Conservation (phyloP, 164 flowering plant species). For the Vitis labrusca region DNA sequence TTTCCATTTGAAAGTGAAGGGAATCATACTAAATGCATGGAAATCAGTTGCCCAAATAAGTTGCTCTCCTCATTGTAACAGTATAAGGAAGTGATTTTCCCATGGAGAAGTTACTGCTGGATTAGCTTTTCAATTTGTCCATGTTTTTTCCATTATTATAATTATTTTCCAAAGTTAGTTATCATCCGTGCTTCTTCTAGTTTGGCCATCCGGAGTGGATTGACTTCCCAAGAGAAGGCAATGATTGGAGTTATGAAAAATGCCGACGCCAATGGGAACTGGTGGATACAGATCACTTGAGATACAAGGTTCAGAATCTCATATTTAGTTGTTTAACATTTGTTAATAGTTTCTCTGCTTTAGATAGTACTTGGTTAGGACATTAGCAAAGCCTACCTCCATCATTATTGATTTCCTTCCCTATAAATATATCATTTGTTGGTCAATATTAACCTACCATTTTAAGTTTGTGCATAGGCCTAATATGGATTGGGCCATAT, state of each 20-base stretch:
- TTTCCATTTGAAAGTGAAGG: not conserved
- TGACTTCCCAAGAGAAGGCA: constrained; percentile 98
- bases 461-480: not conserved
- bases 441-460: not conserved
- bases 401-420: too few relatives aligned
- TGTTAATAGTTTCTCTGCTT: not conserved
- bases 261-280: constrained; percentile 93
- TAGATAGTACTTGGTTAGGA: not conserved
- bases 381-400: constrained; percentile 1
- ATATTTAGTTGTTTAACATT: not conserved
- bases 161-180: constrained; percentile 5
- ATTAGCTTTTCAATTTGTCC: not conserved
- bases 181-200: constrained; percentile 36
- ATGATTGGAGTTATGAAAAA: constrained; percentile 88
- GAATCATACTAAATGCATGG: not conserved
- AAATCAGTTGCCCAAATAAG: not conserved
- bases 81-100: not conserved
- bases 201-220: constrained; percentile 99
- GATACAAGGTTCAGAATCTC: constrained; percentile 71
- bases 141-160: not conserved
- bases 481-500: not conserved
- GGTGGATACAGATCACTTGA: constrained; percentile 77
- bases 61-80: not conserved
- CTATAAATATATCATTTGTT: not conserved
- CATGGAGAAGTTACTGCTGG: not conserved